A percentile compares a stretch with the other conserved stretches of the same genome.
phyloP scores from a whole-genome alignment of 2,329 filamentous ascomycete genomes.

The Lachnellula arida region DNA sequence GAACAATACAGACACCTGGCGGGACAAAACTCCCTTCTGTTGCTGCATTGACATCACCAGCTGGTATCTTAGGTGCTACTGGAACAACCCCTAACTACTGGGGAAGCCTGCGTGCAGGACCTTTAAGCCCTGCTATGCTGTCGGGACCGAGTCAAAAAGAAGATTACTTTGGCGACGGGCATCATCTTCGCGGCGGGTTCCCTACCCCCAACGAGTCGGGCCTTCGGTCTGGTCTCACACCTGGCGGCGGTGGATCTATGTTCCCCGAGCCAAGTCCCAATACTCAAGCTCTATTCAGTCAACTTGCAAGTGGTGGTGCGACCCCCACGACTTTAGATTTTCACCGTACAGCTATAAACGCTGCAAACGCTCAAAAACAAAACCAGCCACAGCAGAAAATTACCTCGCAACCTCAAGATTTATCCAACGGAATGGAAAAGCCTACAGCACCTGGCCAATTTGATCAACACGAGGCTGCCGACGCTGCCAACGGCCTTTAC shows the following conservation, averaged over 20 bases:
- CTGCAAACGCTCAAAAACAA: slow-evolving; percentile 60
- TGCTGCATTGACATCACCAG: slow-evolving; percentile 85
- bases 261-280: slow-evolving; percentile 89
- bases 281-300: slow-evolving; percentile 75
- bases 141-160: slow-evolving; percentile 65
- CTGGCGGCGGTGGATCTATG: slow-evolving; percentile 94
- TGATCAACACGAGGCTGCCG: slow-evolving; percentile 83
- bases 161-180: slow-evolving; percentile 84
- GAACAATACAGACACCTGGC: slow-evolving; percentile 69
- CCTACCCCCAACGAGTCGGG: slow-evolving; percentile 97
- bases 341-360: slow-evolving; percentile 84
- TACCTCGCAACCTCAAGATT: slow-evolving; percentile 51
- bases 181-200: slow-evolving; percentile 75
- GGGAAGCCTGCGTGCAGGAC: slow-evolving; percentile 83
- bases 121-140: slow-evolving; percentile 95
- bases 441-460: slow-evolving; percentile 60
- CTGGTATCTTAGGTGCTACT: slow-evolving; percentile 64
- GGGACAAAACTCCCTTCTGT: slow-evolving; percentile 82
- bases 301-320: slow-evolving; percentile 72
- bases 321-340: slow-evolving; percentile 93
- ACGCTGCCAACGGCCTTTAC: slow-evolving; percentile 90
- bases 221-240: slow-evolving; percentile 83
- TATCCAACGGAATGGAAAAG: slow-evolving; percentile 33
- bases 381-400: slow-evolving; percentile 33
- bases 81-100: slow-evolving; percentile 73